Evolutionary conservation across 2,329 filamentous ascomycete species (phyloP).

Genomic region (Exophiala dermatitidis): DNA sequence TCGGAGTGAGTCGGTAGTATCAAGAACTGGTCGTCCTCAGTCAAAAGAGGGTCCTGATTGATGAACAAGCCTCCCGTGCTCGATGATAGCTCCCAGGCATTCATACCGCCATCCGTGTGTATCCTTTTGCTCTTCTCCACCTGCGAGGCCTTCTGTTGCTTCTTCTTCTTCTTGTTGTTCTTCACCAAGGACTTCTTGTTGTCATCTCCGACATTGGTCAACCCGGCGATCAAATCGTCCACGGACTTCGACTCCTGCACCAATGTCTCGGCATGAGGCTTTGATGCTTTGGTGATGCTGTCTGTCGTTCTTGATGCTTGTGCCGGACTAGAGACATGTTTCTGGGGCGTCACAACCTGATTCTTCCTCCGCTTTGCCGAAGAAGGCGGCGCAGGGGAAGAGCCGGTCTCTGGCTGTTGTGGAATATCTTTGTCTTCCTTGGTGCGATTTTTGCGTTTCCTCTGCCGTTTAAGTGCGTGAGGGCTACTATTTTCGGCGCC

Average conservation of each 20-base stretch:
- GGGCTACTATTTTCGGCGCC: not conserved
- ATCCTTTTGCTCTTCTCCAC: not conserved
- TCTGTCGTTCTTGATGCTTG: not conserved
- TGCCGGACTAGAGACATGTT: not conserved
- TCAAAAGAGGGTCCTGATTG: constrained; percentile 51
- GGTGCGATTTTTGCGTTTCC: constrained; percentile 31
- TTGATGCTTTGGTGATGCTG: not conserved
- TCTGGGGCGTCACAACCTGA: not conserved
- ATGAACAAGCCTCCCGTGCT: constrained; percentile 50
- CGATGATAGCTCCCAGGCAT: constrained; percentile 43
- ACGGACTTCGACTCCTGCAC: not conserved
- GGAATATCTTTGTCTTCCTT: constrained; percentile 28
- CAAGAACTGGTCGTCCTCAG: constrained; percentile 56
- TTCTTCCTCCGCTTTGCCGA: constrained; percentile 16
- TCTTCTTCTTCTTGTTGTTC: constrained; percentile 25
- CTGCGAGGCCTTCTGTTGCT: constrained; percentile 4
- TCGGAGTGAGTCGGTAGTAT: constrained; percentile 68
- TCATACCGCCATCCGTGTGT: not conserved
- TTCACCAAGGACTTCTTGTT: constrained; percentile 7
- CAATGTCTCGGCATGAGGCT: not conserved
- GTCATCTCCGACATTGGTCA: not conserved
- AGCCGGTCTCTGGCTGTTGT: constrained; percentile 29
- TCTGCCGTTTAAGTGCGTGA: constrained; percentile 11
- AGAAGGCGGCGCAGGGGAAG: not conserved
- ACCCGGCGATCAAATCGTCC: not conserved